Evolutionary conservation across 352 stramenopile species (phyloP).

Genomic region (Phytophthora pistaciae): DNA sequence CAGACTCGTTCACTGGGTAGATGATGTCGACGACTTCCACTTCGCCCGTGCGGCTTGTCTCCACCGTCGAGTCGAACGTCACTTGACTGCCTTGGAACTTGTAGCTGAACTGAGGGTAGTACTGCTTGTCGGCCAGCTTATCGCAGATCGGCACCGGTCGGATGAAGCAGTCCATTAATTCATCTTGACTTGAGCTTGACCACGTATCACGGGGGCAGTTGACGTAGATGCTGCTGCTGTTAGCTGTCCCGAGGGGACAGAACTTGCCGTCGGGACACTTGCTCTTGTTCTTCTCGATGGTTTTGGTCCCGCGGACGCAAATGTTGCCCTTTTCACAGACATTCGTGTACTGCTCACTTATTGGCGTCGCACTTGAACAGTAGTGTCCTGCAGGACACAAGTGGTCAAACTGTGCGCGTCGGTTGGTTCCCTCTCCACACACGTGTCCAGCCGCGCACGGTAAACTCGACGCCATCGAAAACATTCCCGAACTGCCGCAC

Average conservation of each 20-base stretch:
- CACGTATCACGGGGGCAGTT: constrained; percentile 94
- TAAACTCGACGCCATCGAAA: constrained; percentile 81
- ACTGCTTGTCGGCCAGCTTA: constrained; percentile 86
- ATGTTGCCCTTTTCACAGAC: constrained; percentile 90
- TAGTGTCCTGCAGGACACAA: constrained; percentile 94
- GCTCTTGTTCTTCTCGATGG: constrained; percentile 90
- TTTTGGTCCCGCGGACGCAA: constrained; percentile 91
- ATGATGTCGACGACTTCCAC: constrained; percentile 92
- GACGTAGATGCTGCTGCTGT: constrained; percentile 81
- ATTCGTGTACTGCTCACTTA: constrained; percentile 87
- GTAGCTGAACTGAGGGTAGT: constrained; percentile 86
- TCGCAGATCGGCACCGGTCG: constrained; percentile 94
- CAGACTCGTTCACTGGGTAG: constrained; percentile 93
- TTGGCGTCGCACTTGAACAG: constrained; percentile 87
- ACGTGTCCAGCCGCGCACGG: constrained; percentile 94
- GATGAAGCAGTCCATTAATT: constrained; percentile 92
- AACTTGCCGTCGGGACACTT: constrained; percentile 95
- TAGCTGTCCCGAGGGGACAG: constrained; percentile 92
- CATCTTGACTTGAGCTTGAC: constrained; percentile 76
- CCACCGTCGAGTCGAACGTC: constrained; percentile 78
- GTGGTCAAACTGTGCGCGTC: constrained; percentile 92
- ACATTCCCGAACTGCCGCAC: constrained; percentile 92
- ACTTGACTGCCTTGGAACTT: constrained; percentile 59
- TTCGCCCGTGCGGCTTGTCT: constrained; percentile 81
- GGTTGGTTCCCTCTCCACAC: constrained; percentile 94